Evolutionary conservation across 2,329 filamentous ascomycete genomes (phyloP).

Genomic region (Didymella glomerata): DNA sequence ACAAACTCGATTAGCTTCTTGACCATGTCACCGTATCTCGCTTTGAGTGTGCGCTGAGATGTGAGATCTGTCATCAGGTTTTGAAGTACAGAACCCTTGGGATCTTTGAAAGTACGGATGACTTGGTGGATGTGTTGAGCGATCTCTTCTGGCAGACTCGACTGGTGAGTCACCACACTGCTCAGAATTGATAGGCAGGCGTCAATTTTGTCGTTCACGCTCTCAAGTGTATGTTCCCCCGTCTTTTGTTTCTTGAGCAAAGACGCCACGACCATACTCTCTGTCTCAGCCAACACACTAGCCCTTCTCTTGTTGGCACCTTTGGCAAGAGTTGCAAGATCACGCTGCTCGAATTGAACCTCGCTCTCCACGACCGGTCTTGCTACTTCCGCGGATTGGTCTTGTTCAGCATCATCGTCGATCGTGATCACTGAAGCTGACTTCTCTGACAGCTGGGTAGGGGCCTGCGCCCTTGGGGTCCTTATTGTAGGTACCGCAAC

Average conservation of each 20-base stretch:
- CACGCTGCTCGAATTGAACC: background rate
- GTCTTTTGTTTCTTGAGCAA: background rate
- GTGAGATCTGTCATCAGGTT: constrained; percentile 3
- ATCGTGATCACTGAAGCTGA: background rate
- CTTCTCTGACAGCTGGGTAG: no score
- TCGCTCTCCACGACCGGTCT: background rate
- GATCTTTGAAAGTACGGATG: constrained; percentile 4
- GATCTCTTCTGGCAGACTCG: background rate
- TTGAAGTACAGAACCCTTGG: background rate
- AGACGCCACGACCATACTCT: background rate
- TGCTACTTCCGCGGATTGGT: background rate
- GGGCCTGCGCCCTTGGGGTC: no score
- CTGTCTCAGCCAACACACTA: background rate
- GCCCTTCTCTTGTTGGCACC: background rate
- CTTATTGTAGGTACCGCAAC: no score
- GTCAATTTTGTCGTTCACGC: background rate
- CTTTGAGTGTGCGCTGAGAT: constrained; percentile 1
- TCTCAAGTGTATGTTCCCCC: background rate
- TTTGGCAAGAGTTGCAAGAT: background rate
- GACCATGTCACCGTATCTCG: background rate
- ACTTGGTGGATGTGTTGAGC: background rate
- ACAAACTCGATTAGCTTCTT: constrained; percentile 1
- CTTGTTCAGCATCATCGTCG: background rate
- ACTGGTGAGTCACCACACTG: background rate
- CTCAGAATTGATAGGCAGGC: background rate